These are phyloP conservation scores for Chalciporus piperatus DNA, from an alignment of 768 basidiomycete species.

Conservation along the genomic window DNA sequence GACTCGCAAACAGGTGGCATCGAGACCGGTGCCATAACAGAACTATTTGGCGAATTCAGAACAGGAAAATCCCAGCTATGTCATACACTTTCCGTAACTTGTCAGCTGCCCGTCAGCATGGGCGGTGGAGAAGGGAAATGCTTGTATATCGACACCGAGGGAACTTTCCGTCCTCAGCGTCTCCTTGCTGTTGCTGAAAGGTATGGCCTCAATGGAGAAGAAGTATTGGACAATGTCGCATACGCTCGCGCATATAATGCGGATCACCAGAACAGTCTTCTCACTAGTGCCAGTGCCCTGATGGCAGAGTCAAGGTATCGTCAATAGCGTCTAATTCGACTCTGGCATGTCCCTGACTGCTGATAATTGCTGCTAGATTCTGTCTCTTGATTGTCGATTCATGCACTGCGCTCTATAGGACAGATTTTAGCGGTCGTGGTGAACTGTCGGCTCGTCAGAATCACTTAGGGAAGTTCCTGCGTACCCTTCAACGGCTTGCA, in stretches of 20 bases:
- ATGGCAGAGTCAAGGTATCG: conserved; percentile 96
- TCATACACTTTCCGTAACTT: conserved; percentile 96
- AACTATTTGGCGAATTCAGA: conserved; percentile 97
- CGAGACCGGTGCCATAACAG: conserved; percentile 97
- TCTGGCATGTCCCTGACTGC: background rate
- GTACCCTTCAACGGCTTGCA: conserved; percentile 88
- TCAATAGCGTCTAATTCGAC: conserved; percentile 18
- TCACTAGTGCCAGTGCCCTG: conserved; percentile 92
- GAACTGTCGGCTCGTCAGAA: conserved; percentile 94
- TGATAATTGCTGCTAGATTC: conserved; percentile 56
- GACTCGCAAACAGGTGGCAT: conserved; percentile 67
- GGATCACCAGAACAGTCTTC: conserved; percentile 89
- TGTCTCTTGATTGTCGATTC: conserved; percentile 96
- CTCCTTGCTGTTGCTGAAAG: conserved; percentile 93
- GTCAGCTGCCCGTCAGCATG: conserved; percentile 95
- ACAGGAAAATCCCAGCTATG: conserved; percentile 98
- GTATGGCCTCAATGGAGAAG: conserved; percentile 95
- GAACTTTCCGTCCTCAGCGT: conserved; percentile 96
- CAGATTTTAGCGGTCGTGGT: conserved; percentile 93
- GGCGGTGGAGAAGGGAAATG: conserved; percentile 99
- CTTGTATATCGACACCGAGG: conserved; percentile 98
- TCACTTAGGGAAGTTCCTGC: conserved; percentile 92
- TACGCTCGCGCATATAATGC: conserved; percentile 99
- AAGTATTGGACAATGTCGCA: conserved; percentile 96
- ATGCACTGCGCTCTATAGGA: conserved; percentile 91